phyloP scores from a whole-genome alignment of 192 early-diverging fungal genomes.

The Geranomyces michiganensis region DNA sequence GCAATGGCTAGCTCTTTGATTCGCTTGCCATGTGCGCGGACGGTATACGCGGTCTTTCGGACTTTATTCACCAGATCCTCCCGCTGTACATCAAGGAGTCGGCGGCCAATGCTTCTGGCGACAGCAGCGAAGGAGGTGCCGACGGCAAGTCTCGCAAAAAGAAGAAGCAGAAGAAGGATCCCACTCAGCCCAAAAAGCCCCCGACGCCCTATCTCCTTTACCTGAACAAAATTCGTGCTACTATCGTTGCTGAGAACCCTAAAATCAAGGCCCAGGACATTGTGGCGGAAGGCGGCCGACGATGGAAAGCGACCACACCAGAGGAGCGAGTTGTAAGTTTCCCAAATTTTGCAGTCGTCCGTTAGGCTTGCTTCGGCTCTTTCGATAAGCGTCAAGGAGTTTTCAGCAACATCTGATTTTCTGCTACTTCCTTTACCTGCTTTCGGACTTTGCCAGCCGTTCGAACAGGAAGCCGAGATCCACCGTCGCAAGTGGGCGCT shows the following conservation, averaged over 20 bases:
- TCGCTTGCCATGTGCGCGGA: not conserved
- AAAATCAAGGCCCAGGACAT: not conserved
- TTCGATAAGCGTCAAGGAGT: not conserved
- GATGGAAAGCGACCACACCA: not conserved
- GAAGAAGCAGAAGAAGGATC: not conserved
- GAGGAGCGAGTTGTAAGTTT: constrained; percentile 11
- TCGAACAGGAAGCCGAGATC: constrained; percentile 2
- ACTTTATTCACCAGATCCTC: constrained; percentile 8
- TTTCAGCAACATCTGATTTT: too few species aligned
- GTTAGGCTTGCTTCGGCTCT: too few species aligned
- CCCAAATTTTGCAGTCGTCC: not conserved
- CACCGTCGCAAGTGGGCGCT: not conserved
- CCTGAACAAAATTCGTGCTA: constrained; percentile 8
- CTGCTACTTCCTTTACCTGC: not conserved
- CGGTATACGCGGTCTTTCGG: constrained; percentile 3
- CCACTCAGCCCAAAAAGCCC: not conserved
- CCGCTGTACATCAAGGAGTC: not conserved
- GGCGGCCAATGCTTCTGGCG: not conserved
- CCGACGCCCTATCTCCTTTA: constrained; percentile 8
- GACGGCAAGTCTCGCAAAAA: constrained; percentile 6
- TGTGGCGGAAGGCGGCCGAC: not conserved
- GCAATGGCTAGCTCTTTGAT: constrained; percentile 1
- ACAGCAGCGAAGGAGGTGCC: not conserved
- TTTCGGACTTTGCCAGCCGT: not conserved
- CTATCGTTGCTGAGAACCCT: not conserved